These are phyloP conservation scores for Trichoderma koningii DNA, from an alignment of 2,329 filamentous ascomycete species.

Conservation along the genomic window DNA sequence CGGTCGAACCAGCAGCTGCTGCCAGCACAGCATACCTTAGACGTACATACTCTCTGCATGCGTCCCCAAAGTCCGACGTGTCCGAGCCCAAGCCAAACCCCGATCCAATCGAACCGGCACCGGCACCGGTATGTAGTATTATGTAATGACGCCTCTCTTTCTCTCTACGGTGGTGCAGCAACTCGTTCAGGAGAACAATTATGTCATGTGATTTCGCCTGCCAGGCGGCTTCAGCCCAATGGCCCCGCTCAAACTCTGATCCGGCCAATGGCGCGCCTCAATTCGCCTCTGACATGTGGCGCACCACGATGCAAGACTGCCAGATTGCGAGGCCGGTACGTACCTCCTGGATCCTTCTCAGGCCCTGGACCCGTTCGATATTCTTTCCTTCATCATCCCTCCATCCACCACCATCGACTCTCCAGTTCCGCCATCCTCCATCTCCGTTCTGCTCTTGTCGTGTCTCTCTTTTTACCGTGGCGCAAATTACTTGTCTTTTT, in stretches of 20 bases:
- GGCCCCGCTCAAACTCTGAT: conserved; percentile 21
- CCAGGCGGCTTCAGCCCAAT: conserved; percentile 24
- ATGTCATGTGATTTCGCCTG: conserved; percentile 18
- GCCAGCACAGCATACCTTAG: conserved; percentile 24
- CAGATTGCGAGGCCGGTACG: not conserved
- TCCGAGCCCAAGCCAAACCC: conserved; percentile 11
- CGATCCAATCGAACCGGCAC: not conserved
- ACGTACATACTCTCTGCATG: not conserved
- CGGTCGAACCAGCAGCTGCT: conserved; percentile 6
- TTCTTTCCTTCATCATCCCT: conserved; percentile 26
- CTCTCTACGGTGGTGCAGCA: too few relatives aligned
- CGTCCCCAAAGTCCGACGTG: conserved; percentile 15
- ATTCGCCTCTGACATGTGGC: conserved; percentile 21
- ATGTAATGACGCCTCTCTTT: conserved; percentile 2
- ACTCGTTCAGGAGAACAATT: conserved; percentile 10
- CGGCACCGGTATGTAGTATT: not conserved
- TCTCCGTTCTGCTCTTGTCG: not conserved
- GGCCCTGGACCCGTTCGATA: conserved; percentile 17
- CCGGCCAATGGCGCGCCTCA: conserved; percentile 16
- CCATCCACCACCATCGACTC: conserved; percentile 7
- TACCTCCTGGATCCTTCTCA: not conserved
- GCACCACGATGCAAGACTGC: conserved; percentile 13
- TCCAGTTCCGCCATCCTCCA: conserved; percentile 10
- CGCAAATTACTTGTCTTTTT: not conserved
- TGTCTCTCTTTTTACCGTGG: not conserved